phyloP scores from a whole-genome alignment of 1,139 yeast genomes.

The Hansenula anomala region DNA sequence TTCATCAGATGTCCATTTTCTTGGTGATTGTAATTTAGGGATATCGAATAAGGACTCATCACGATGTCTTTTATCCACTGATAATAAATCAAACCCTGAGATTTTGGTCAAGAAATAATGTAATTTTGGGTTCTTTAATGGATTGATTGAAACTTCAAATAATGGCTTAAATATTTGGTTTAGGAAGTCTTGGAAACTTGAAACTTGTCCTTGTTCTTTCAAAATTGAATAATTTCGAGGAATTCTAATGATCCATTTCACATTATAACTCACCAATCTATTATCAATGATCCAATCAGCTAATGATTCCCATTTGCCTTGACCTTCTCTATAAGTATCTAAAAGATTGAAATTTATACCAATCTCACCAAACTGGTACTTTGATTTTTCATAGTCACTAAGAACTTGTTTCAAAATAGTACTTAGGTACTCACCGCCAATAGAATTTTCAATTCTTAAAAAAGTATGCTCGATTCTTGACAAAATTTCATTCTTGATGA shows the following conservation, averaged over 20 bases:
- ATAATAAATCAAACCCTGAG: conserved; percentile 17
- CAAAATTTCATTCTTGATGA: conserved; percentile 15
- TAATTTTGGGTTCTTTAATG: conserved; percentile 14
- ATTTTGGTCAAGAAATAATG: conserved; percentile 21
- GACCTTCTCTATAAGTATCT: conserved; percentile 3
- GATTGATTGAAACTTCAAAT: conserved; percentile 20
- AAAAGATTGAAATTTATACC: conserved; percentile 17
- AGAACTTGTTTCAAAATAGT: conserved; percentile 90
- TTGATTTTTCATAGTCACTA: conserved; percentile 45
- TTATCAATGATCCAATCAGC: conserved; percentile 20
- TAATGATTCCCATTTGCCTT: conserved; percentile 15
- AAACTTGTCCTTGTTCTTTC: conserved; percentile 7
- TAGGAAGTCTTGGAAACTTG: conserved; percentile 15
- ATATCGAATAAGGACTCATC: conserved; percentile 15
- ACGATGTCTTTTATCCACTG: conserved; percentile 10
- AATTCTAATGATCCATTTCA: conserved; percentile 20
- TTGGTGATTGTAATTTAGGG: conserved; percentile 8
- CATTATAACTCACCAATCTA: conserved; percentile 20
- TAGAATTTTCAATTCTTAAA: conserved; percentile 87
- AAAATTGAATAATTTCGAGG: conserved; percentile 19
- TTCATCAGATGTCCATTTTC: conserved; percentile 13
- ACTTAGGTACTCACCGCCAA: conserved; percentile 86
- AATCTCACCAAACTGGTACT: conserved; percentile 22
- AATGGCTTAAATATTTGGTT: conserved; percentile 17
- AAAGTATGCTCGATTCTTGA: conserved; percentile 84